These are phyloP conservation scores for Fagopyrum homotropicum DNA, from an alignment of 148 eudicot species.

Conservation along the genomic window DNA sequence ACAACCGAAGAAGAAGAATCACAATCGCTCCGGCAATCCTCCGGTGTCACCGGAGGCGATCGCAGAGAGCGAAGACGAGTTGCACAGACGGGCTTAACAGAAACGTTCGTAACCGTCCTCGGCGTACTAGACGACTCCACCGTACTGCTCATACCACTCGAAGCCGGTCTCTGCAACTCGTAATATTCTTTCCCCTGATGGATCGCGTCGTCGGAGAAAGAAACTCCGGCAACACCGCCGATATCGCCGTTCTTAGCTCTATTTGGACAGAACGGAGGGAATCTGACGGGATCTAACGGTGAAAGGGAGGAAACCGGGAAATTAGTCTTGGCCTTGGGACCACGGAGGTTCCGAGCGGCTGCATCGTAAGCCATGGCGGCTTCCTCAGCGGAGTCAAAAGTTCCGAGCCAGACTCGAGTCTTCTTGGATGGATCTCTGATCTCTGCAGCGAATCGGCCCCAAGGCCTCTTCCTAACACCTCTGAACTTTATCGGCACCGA, in stretches of 20 bases:
- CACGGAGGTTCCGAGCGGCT: constrained; percentile 54
- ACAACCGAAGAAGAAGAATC: constrained; percentile 49
- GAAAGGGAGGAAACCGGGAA: constrained; percentile 30
- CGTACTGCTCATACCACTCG: constrained; percentile 64
- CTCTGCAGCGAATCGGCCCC: constrained; percentile 78
- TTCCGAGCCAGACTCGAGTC: constrained; percentile 72
- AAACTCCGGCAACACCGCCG: constrained; percentile 13
- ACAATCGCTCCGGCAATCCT: constrained; percentile 45
- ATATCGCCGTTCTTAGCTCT: not conserved
- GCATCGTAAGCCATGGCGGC: constrained; percentile 75
- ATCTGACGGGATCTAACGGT: constrained; percentile 12
- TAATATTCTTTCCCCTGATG: not conserved
- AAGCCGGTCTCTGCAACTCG: constrained; percentile 20
- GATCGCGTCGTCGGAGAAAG: not conserved
- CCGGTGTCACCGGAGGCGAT: constrained; percentile 21
- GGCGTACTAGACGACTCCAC: constrained; percentile 59
- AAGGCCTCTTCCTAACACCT: constrained; percentile 64
- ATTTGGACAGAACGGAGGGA: constrained; percentile 4
- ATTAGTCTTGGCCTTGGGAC: constrained; percentile 69
- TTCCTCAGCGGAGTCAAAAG: constrained; percentile 63
- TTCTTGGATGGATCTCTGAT: constrained; percentile 77
- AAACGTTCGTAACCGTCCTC: constrained; percentile 11
- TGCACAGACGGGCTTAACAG: constrained; percentile 5
- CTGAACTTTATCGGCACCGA: constrained; percentile 36
- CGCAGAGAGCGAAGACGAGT: constrained; percentile 1